A percentile compares a stretch with the other conserved stretches of the same genome.
phyloP scores from a whole-genome alignment of 371 early-diverging fungal genomes.

The Zychaea mexicana region DNA sequence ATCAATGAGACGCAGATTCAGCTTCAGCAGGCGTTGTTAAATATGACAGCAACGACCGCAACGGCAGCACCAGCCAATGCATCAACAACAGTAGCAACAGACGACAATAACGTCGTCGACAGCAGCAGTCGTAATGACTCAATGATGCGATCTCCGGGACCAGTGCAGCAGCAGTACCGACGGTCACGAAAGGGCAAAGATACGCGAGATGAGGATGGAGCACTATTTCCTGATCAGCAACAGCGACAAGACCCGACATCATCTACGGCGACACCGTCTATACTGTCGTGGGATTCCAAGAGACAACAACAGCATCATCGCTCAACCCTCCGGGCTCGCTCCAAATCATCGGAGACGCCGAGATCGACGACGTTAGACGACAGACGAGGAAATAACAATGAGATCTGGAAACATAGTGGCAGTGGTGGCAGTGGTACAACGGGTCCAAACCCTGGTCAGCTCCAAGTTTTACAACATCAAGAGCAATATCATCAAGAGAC shows the following conservation, averaged over 20 bases:
- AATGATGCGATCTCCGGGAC: no score
- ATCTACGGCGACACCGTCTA: background rate
- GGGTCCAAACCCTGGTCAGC: no score
- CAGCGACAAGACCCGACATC: background rate
- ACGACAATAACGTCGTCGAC: background rate
- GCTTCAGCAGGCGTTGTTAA: conserved; percentile 5
- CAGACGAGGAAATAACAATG: background rate
- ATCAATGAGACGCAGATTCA: conserved; percentile 11
- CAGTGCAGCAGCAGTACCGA: no score
- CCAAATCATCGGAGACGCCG: background rate
- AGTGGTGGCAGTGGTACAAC: background rate
- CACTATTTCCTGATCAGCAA: background rate
- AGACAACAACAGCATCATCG: background rate
- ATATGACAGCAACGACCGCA: background rate
- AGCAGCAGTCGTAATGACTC: background rate
- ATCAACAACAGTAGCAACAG: conserved; percentile 1
- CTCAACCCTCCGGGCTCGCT: background rate
- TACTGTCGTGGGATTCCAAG: background rate
- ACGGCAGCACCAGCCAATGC: background rate
- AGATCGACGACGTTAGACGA: background rate
- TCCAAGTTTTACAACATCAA: background rate
- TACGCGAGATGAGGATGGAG: background rate
- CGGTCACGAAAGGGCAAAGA: background rate
- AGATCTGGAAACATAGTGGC: background rate
- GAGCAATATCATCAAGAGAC: background rate